phyloP scores from a whole-genome alignment of 2,329 filamentous ascomycete genomes.

The Pyrenochaeta sp. region DNA sequence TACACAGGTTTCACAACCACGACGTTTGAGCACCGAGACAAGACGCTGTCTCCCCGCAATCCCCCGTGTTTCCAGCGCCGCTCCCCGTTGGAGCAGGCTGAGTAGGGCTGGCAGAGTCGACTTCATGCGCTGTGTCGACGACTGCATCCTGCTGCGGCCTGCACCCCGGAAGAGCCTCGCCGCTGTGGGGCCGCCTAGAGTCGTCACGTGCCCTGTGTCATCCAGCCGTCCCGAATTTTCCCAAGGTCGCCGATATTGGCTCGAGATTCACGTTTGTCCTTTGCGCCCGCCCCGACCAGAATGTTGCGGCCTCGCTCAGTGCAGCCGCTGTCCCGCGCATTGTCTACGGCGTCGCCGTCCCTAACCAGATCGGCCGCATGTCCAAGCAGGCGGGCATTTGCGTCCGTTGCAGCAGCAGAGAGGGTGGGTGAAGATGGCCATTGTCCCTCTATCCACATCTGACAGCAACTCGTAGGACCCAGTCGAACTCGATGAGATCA shows the following conservation, averaged over 20 bases:
- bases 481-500: constrained; percentile 84
- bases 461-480: constrained; percentile 67
- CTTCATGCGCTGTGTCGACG: constrained; percentile 10
- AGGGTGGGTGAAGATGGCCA: constrained; percentile 32
- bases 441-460: constrained; percentile 9
- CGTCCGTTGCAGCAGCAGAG: constrained; percentile 43
- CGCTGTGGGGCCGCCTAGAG: constrained; percentile 3
- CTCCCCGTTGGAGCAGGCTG: background rate
- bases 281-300: constrained; percentile 9
- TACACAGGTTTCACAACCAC: too few relatives aligned
- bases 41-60: background rate
- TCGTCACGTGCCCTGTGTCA: constrained; percentile 13
- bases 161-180: constrained; percentile 1
- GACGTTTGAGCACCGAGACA: constrained; percentile 11
- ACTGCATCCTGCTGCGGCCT: too few relatives aligned
- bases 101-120: constrained; percentile 1
- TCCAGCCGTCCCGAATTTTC: constrained; percentile 19
- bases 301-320: constrained; percentile 44
- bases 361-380: constrained; percentile 25
- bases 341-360: constrained; percentile 28
- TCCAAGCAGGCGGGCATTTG: constrained; percentile 35
- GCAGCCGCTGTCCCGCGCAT: constrained; percentile 37
- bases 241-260: constrained; percentile 4
- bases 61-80: background rate
- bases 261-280: constrained; percentile 3